phyloP scores from a whole-genome alignment of 148 eudicot genomes.

The Chenopodium formosanum region DNA sequence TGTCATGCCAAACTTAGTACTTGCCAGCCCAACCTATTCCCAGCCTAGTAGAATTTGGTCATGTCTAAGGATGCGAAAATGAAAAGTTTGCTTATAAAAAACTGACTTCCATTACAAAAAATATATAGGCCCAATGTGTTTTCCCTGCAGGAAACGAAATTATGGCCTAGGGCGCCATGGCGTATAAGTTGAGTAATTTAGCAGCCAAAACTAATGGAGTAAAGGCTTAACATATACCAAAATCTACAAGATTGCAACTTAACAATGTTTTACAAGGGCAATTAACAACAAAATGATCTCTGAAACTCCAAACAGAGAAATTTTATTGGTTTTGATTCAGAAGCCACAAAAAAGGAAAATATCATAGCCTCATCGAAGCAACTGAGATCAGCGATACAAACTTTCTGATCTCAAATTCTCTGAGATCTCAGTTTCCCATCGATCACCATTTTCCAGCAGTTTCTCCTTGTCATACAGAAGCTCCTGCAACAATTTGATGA shows the following conservation, averaged over 20 bases:
- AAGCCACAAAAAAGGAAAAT: constrained; percentile 7
- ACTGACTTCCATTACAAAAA: too few relatives aligned
- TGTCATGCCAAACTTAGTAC: neutral
- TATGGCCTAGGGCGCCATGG: neutral
- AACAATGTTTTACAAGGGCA: neutral
- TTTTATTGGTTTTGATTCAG: constrained; percentile 28
- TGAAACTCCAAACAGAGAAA: constrained; percentile 22
- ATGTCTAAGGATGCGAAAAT: too few relatives aligned
- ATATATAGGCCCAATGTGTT: neutral
- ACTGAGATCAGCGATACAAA: constrained; percentile 65
- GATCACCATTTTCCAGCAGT: constrained; percentile 94
- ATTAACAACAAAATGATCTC: constrained; percentile 19
- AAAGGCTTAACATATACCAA: constrained; percentile 7
- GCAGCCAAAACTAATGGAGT: neutral
- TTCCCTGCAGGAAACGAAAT: neutral
- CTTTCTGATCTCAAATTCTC: constrained; percentile 95
- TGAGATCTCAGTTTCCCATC: constrained; percentile 98
- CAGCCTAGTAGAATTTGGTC: neutral
- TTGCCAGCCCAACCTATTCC: neutral
- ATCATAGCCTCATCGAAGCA: neutral
- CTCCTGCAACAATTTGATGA: constrained; percentile 47
- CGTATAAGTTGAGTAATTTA: neutral
- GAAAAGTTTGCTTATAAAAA: too few relatives aligned
- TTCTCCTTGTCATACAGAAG: constrained; percentile 98
- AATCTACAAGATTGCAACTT: constrained; percentile 21